These are phyloP conservation scores for Phaeotremella skinneri DNA, from an alignment of 768 basidiomycete genomes.

Conservation along the genomic window DNA sequence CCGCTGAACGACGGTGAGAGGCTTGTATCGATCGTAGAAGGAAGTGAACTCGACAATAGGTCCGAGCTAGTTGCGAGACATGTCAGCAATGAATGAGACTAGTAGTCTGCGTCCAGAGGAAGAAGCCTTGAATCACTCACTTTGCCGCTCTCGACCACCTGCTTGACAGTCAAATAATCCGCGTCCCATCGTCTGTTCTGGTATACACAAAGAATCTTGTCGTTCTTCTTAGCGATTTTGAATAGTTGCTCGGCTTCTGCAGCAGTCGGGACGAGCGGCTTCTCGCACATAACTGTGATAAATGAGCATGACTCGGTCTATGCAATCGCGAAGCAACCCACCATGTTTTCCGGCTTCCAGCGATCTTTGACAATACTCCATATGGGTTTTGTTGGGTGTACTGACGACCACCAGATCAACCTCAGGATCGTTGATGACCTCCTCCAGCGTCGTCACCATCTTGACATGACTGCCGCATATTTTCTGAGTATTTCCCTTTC, in stretches of 20 bases:
- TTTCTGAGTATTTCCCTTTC: constrained; percentile 53
- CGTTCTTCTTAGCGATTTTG: constrained; percentile 31
- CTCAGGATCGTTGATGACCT: constrained; percentile 30
- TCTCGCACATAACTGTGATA: constrained; percentile 41
- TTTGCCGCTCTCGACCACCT: constrained; percentile 27
- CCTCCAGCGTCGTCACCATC: constrained; percentile 30
- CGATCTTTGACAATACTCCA: constrained; percentile 27
- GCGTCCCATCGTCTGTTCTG: constrained; percentile 49
- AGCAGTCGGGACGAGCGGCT: constrained; percentile 36
- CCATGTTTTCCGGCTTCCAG: constrained; percentile 40
- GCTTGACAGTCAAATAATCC: constrained; percentile 45
- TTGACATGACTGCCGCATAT: constrained; percentile 21
- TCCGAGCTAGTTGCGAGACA: constrained; percentile 54
- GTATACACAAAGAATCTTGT: constrained; percentile 39
- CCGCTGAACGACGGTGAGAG: constrained; percentile 35
- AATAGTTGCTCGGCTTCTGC: constrained; percentile 35
- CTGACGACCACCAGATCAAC: constrained; percentile 40
- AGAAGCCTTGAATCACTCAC: constrained; percentile 35
- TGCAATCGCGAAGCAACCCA: constrained; percentile 57
- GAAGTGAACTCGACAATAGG: constrained; percentile 36
- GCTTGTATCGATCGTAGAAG: constrained; percentile 60
- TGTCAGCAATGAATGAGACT: neutral
- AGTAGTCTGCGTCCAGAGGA: neutral
- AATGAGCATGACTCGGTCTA: constrained; percentile 62
- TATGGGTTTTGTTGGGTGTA: constrained; percentile 41